These are phyloP conservation scores for Melampsora larici-populina DNA, from an alignment of 1,284 basidiomycete species.

Conservation along the genomic window DNA sequence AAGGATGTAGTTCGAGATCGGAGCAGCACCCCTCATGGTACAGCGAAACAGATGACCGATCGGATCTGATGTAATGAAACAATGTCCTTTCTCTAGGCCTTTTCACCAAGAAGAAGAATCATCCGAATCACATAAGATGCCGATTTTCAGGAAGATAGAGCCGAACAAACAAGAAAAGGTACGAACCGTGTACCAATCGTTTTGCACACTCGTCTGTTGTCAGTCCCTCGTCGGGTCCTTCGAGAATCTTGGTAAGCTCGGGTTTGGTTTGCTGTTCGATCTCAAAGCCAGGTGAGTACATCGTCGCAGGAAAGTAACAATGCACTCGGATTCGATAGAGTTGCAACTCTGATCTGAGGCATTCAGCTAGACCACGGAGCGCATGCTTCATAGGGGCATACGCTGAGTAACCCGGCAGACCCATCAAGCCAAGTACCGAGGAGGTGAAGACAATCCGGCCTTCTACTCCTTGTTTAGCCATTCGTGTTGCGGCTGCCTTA, in stretches of 20 bases:
- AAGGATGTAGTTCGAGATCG: constrained; percentile 50
- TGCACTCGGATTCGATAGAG: constrained; percentile 77
- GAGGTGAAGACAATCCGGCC: constrained; percentile 73
- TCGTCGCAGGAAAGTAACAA: constrained; percentile 81
- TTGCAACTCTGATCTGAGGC: constrained; percentile 74
- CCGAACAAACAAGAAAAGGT: not conserved
- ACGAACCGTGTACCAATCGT: constrained; percentile 64
- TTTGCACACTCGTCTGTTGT: constrained; percentile 67
- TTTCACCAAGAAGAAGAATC: constrained; percentile 1
- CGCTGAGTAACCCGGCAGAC: constrained; percentile 75
- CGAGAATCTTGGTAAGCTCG: constrained; percentile 71
- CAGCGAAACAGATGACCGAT: constrained; percentile 68
- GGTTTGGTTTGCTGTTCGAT: constrained; percentile 81
- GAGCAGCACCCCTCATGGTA: constrained; percentile 66
- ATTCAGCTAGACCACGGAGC: constrained; percentile 79
- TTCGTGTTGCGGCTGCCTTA: constrained; percentile 68
- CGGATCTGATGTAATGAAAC: constrained; percentile 73
- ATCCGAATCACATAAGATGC: constrained; percentile 22
- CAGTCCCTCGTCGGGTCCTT: constrained; percentile 69
- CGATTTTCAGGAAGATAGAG: not conserved
- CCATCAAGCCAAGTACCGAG: constrained; percentile 76
- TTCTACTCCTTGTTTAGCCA: constrained; percentile 63
- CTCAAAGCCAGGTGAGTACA: constrained; percentile 74
- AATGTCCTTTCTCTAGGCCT: constrained; percentile 70
- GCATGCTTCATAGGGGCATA: constrained; percentile 90